Evolutionary conservation across 2,329 filamentous ascomycete species (phyloP), one percentile per base, ranked within the genome.

Genomic region (Aspergillus sp.): DNA sequence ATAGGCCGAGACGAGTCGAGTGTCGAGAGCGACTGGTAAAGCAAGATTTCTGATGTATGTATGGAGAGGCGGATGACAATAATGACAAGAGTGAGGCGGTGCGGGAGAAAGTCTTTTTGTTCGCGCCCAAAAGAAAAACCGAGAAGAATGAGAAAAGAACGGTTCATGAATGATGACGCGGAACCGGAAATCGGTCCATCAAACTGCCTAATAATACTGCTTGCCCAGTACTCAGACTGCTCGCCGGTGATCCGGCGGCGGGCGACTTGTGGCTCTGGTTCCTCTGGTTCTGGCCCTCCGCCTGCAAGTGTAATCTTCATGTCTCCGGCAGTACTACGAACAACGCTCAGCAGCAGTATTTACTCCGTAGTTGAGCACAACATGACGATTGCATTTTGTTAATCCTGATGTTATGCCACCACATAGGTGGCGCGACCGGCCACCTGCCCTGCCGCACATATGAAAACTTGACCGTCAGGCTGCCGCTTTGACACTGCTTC

Each of bases 1-100:
- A 41, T 38, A 22, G 39, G 50, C 13, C 22, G 50, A 44, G 41
- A 45, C 18, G 38, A 17, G 45, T 44, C 30, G 55, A 44, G 15
- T 22, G 41, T 34, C 30, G 55, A 44, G 15, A 20, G 41, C 41
- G 43, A 49, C 34, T 41, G 38, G 48, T 57, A 50, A 56, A 48
- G 18, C 9, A 30, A 30, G 26, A 9, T 30, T 30, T 30, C 3
- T 18, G 42, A 24, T 48, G 44, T 34, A 30, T 45, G 43, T 44
- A 44, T 24, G 43, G 18, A 24, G 13, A 30, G 15, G 43, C 17
- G 42, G 42, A 47, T 30, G 44, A 30, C 26, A 50, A 18, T 34
- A 50, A 18, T 34, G 30, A 45, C 56, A 57, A 57, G 51, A 59
- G 56, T 64, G 58, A 64, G 62, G 62, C 60, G 55, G 62, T 63